Evolutionary conservation across 106 monocot genomes (phyloP), one percentile per base, ranked within the genome.

Genomic region (Acorus calamus): DNA sequence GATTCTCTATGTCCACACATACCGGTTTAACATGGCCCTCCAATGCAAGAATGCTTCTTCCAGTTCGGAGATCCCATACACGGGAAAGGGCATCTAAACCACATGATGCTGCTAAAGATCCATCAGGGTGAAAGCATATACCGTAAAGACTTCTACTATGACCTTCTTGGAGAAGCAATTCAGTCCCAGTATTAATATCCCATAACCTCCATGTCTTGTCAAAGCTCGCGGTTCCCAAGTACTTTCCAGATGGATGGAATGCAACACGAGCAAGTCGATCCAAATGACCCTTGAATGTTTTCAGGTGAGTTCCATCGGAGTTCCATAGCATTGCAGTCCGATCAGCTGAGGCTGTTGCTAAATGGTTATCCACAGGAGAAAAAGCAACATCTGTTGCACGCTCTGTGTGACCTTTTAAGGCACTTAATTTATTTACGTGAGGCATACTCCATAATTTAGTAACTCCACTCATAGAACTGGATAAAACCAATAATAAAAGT

Each of bases 171-270:
- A 87, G 82, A 43, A 90, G 82, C 65, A 96, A 64, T 51, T 96
- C 94, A 11, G 52, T 53, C 53, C 94, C 84, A 45, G 87, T 85
- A 57, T 76, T 64, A n/a, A 96, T 51, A 62, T 96, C 94, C 94
- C 94, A 96, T 8, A 96, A 73, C 61, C 94, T 79, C 94, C 94
- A 96, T 47, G 94, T 91, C 76, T 96, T 90, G 67, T 96, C 94
- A 59, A 96, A 96, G 68, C 94, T 96, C 4, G 94, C 80, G 57
- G 94, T 96, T 49, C 84, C 94, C 1, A 96, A 66, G 58, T 96
- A 91, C 57, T 82, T 90, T 53, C 94, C 94, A 65, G 84, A 85
- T 63, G 94, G 94, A 70, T 96, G 94, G 65, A 96, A 90, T 49
- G 84, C 90, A 62, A 91, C 69, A 63, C 94, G 86, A 10, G 77